Evolutionary conservation across 805 yeast genomes (phyloP).

Genomic region (Torulaspora quercuum): DNA sequence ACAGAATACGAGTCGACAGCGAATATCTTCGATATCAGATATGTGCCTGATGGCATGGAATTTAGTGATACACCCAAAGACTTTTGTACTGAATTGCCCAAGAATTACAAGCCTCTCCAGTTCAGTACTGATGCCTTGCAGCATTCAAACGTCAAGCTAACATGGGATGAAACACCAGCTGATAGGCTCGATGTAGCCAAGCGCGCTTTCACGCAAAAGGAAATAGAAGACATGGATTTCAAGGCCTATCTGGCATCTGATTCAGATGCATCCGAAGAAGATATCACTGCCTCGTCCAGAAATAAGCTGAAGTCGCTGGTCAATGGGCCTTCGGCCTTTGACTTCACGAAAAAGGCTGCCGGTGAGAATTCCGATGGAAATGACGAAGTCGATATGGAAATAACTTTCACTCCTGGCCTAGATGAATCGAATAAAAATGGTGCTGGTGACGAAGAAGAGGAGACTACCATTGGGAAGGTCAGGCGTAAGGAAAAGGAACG

Average conservation of each 20-base stretch:
- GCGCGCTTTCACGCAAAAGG: slow-evolving; percentile 81
- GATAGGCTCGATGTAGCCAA: slow-evolving; percentile 75
- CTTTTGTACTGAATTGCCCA: slow-evolving; percentile 65
- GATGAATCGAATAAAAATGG: slow-evolving; percentile 40
- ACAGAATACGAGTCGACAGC: slow-evolving; percentile 95
- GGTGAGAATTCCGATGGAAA: slow-evolving; percentile 43
- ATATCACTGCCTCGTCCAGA: slow-evolving; percentile 38
- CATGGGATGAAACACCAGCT: slow-evolving; percentile 98
- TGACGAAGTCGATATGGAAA: slow-evolving; percentile 85
- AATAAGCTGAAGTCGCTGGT: slow-evolving; percentile 61
- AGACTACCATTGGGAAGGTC: slow-evolving; percentile 73
- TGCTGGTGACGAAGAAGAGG: slow-evolving; percentile 47
- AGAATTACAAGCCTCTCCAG: slow-evolving; percentile 68
- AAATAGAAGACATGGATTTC: slow-evolving; percentile 86
- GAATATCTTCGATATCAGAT: slow-evolving; percentile 86
- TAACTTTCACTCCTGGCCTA: slow-evolving; percentile 89
- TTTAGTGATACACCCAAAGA: slow-evolving; percentile 80
- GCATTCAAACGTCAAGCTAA: slow-evolving; percentile 90
- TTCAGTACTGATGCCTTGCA: slow-evolving; percentile 95
- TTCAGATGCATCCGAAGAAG: slow-evolving; percentile 53
- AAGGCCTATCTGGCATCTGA: slow-evolving; percentile 87
- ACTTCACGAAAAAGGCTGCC: slow-evolving; percentile 20
- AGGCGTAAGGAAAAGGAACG: slow-evolving; percentile 91
- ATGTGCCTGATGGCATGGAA: slow-evolving; percentile 88
- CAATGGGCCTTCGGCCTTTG: slow-evolving; percentile 41